These are phyloP conservation scores for Russula lepida DNA, from an alignment of 768 basidiomycete species.

Conservation along the genomic window DNA sequence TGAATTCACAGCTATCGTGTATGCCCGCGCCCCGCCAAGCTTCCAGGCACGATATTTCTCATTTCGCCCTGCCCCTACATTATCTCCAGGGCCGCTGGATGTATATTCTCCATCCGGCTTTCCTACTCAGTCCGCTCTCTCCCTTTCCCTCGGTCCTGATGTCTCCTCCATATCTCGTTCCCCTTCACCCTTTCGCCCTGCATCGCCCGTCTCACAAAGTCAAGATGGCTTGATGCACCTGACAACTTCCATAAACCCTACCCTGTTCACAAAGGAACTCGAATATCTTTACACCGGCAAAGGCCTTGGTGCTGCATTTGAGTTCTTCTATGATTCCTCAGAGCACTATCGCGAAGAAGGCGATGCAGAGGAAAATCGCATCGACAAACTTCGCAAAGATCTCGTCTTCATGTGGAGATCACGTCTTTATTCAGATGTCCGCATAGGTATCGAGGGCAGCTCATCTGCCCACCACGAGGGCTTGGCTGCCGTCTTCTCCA, in stretches of 20 bases:
- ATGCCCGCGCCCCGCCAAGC: constrained; percentile 86
- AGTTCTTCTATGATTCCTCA: constrained; percentile 69
- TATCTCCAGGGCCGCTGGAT: constrained; percentile 37
- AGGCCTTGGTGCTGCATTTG: constrained; percentile 80
- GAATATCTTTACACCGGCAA: constrained; percentile 94
- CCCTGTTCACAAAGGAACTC: constrained; percentile 81
- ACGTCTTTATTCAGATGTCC: constrained; percentile 86
- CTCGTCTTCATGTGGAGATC: constrained; percentile 96
- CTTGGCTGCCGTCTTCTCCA: constrained; percentile 78
- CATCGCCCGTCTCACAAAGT: constrained; percentile 32
- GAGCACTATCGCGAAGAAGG: constrained; percentile 35
- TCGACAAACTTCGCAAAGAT: constrained; percentile 87
- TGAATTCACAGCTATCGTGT: constrained; percentile 65
- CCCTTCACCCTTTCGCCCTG: constrained; percentile 35
- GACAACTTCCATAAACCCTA: constrained; percentile 60
- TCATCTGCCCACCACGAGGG: constrained; percentile 55
- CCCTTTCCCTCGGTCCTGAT: constrained; percentile 43
- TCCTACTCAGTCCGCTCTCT: constrained; percentile 50
- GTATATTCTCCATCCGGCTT: constrained; percentile 39
- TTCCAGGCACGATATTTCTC: constrained; percentile 89
- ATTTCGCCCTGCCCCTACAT: constrained; percentile 50
- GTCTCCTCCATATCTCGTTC: constrained; percentile 35
- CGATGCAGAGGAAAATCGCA: constrained; percentile 45
- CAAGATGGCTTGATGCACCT: constrained; percentile 49
- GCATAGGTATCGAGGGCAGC: constrained; percentile 66